These are phyloP conservation scores for Astragalus membranaceus DNA, from an alignment of 306 rosid genomes.

Conservation along the genomic window DNA sequence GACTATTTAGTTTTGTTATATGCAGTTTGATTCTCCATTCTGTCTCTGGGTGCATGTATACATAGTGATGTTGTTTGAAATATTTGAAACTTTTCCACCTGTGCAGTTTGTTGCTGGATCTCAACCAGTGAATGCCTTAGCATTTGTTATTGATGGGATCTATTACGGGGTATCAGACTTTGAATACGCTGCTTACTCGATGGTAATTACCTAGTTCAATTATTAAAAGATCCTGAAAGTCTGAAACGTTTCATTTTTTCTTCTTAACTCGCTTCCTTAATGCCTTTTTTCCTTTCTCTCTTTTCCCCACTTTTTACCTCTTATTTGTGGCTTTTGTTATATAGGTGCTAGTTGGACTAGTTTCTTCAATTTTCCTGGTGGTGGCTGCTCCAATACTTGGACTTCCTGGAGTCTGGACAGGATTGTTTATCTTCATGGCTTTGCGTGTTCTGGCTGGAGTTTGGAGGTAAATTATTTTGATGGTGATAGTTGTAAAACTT, in stretches of 20 bases:
- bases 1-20: neutral
- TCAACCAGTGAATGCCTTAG: constrained; percentile 90
- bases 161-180: constrained; percentile 95
- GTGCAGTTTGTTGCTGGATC: constrained; percentile 90
- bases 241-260: neutral
- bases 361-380: constrained; percentile 61
- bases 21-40: neutral
- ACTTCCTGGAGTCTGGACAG: constrained; percentile 87
- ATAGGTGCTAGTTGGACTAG: constrained; percentile 57
- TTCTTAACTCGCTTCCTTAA: constrained; percentile 3
- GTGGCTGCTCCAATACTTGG: constrained; percentile 67
- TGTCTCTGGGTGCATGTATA: constrained; percentile 5
- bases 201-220: constrained; percentile 41
- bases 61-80: constrained; percentile 12
- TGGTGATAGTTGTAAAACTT: neutral
- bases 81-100: constrained; percentile 14
- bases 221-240: neutral
- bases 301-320: neutral
- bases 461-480: constrained; percentile 59
- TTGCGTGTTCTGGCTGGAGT: constrained; percentile 73
- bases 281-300: neutral
- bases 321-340: neutral
- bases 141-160: constrained; percentile 90
- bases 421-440: constrained; percentile 86
- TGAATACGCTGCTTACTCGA: constrained; percentile 85